Percentiles rank a stretch among this genome's conserved stretches.
Conservation (phyloP, 768 basidiomycete genomes). For the Sporobolomyces phaffii region DNA sequence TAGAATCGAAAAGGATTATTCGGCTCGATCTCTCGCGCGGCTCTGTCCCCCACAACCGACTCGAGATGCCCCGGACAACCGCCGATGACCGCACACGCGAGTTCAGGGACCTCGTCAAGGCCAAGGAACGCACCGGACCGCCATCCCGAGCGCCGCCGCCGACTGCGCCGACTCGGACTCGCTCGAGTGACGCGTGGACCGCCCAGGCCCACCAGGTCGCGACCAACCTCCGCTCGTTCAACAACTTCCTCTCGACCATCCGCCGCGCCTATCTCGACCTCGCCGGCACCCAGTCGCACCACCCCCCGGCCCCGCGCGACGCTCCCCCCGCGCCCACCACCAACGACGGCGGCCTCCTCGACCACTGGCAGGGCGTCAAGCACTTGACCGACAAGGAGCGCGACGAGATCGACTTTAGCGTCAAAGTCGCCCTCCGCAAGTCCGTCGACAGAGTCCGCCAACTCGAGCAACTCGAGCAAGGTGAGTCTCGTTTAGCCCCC, state of each 20-base stretch:
- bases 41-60: no score
- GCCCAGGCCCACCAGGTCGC: conserved; percentile 34
- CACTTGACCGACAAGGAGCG: conserved; percentile 77
- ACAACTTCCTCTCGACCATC: conserved; percentile 60
- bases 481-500: conserved; percentile 53
- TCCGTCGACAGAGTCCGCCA: conserved; percentile 81
- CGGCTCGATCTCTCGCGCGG: no score
- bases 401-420: conserved; percentile 91
- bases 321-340: no score
- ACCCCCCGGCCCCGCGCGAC: no score
- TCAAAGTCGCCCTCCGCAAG: conserved; percentile 72
- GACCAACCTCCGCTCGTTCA: conserved; percentile 32
- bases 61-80: no score
- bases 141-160: background rate
- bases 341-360: conserved; percentile 26
- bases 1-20: no score
- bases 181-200: conserved; percentile 27
- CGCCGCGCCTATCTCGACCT: conserved; percentile 83
- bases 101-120: conserved; percentile 15
- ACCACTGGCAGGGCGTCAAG: conserved; percentile 44
- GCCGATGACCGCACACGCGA: conserved; percentile 16
- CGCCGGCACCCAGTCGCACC: no score
- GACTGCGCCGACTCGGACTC: background rate
- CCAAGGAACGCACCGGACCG: background rate
- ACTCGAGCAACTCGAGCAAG: conserved; percentile 81